These are phyloP conservation scores for Penicillium odoratum DNA, from an alignment of 495 filamentous ascomycete genomes.

Conservation along the genomic window DNA sequence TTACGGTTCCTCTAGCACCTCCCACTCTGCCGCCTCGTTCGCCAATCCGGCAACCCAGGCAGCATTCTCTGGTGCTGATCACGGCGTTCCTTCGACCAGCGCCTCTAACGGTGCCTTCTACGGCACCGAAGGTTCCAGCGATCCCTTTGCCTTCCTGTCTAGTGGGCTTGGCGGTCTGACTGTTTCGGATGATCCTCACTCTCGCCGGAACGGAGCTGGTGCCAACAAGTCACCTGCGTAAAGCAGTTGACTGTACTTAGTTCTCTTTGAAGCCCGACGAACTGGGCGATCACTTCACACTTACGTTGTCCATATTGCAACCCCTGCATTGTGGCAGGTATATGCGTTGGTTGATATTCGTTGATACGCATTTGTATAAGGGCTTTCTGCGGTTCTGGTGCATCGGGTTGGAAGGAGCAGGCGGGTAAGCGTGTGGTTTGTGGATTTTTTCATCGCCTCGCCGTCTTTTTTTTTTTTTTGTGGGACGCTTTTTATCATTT, in stretches of 20 bases:
- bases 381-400: conserved; percentile 51
- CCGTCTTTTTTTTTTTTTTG: conserved; percentile 28
- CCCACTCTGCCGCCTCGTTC: conserved; percentile 84
- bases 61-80: conserved; percentile 84
- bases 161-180: conserved; percentile 76
- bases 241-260: conserved; percentile 23
- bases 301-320: conserved; percentile 45
- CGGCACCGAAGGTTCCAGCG: conserved; percentile 61
- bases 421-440: conserved; percentile 44
- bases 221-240: conserved; percentile 53
- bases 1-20: conserved; percentile 62
- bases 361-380: conserved; percentile 56
- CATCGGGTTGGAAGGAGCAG: conserved; percentile 54
- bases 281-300: conserved; percentile 25
- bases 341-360: conserved; percentile 63
- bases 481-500: conserved; percentile 20
- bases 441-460: conserved; percentile 33
- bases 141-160: conserved; percentile 90
- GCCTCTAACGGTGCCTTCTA: conserved; percentile 58
- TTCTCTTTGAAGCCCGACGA: conserved; percentile 17
- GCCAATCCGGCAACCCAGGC: conserved; percentile 91
- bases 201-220: conserved; percentile 70
- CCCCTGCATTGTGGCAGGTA: conserved; percentile 46
- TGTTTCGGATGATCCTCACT: conserved; percentile 74
- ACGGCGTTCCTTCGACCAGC: conserved; percentile 55